Percentiles rank a stretch among this genome's conserved stretches.
phyloP scores from a whole-genome alignment of 805 yeast species.

The Zygotorulaspora florentina region DNA sequence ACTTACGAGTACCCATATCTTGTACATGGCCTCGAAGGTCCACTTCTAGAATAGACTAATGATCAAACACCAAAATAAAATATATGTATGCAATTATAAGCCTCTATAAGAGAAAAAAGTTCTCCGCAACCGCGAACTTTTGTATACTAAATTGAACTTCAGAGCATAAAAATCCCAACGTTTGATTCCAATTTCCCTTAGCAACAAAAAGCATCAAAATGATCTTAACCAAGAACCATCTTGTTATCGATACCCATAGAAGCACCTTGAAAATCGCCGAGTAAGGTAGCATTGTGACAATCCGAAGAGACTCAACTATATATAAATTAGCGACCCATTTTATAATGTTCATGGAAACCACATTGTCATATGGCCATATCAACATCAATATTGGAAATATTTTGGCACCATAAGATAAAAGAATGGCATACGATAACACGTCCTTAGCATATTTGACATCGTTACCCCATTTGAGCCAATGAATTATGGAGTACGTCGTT shows the following conservation, averaged over 20 bases:
- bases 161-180: conserved; percentile 4
- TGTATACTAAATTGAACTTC: conserved; percentile 11
- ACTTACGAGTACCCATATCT: conserved; percentile 76
- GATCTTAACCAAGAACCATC: conserved; percentile 21
- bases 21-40: conserved; percentile 71
- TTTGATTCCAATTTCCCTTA: conserved; percentile 8
- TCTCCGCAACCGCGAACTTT: conserved; percentile 10
- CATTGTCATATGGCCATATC: conserved; percentile 94
- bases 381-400: conserved; percentile 88
- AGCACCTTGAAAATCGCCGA: conserved; percentile 19
- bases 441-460: conserved; percentile 19
- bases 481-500: conserved; percentile 32
- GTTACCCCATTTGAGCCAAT: conserved; percentile 31
- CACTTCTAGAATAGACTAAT: conserved; percentile 53
- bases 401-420: conserved; percentile 75
- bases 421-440: conserved; percentile 57
- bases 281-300: conserved; percentile 39
- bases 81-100: background rate
- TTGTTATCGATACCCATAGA: conserved; percentile 16
- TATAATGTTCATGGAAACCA: conserved; percentile 56
- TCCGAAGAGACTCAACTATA: conserved; percentile 59
- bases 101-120: conserved; percentile 6
- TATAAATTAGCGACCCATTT: conserved; percentile 57
- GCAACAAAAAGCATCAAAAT: conserved; percentile 22
- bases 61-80: background rate